A percentile compares a stretch with the other conserved stretches of the same genome.
These are phyloP conservation scores for Coprinopsis sp. DNA, from an alignment of 768 basidiomycete species.

Conservation along the genomic window DNA sequence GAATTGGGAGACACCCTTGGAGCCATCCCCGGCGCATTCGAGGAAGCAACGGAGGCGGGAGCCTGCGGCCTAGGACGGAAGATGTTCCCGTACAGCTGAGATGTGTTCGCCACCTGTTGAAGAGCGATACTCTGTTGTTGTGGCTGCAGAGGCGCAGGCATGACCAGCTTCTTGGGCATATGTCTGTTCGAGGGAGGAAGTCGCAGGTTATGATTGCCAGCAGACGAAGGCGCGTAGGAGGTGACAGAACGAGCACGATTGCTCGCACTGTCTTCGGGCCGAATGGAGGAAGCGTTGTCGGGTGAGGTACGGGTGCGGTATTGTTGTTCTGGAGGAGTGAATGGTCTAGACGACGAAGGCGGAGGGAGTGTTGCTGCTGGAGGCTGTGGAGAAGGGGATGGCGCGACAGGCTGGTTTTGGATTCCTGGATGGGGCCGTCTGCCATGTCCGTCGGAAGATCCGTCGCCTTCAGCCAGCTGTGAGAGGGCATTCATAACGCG, in stretches of 20 bases:
- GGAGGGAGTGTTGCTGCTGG: neutral
- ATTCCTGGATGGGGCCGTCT: neutral
- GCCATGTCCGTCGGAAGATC: neutral
- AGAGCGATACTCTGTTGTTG: constrained; percentile 9
- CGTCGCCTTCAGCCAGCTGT: neutral
- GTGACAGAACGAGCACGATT: constrained; percentile 3
- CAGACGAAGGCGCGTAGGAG: neutral
- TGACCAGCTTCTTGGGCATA: constrained; percentile 64
- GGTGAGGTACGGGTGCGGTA: neutral
- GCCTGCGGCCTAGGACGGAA: constrained; percentile 8
- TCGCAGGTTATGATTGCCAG: constrained; percentile 1
- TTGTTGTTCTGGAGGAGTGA: neutral
- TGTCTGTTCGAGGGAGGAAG: constrained; percentile 22
- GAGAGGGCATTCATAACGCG: neutral
- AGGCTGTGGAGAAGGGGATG: no score
- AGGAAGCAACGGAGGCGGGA: neutral
- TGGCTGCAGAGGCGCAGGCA: constrained; percentile 64
- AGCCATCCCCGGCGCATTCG: no score
- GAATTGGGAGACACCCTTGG: no score
- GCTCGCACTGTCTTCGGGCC: constrained; percentile 5
- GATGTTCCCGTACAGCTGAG: constrained; percentile 3
- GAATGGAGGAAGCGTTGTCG: constrained; percentile 1
- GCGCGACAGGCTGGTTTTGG: no score
- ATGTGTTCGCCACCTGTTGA: constrained; percentile 1
- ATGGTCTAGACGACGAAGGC: neutral